Base-by-base conservation (phyloP, 1,139 yeast species). In the Eremothecium sinecaudum region DNA sequence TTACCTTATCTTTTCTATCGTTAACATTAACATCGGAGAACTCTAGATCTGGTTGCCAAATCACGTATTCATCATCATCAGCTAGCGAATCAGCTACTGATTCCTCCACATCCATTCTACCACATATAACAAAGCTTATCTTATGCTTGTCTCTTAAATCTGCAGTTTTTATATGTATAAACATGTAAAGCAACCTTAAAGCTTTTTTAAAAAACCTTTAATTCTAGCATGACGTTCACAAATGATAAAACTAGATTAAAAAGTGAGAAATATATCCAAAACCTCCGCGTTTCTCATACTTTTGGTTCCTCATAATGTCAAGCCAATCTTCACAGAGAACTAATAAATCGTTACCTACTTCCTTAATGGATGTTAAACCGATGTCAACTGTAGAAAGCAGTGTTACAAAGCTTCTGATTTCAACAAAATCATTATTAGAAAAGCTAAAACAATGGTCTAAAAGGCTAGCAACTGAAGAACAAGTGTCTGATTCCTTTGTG, bases 381-480 rank as follows among this genome's bases (percentile, higher is more conserved):
- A 22, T 33, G 18, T 37, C 43, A 47, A 78, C 90, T 11, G 79
- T 82, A 31, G 95, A 84, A 50, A 74, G 86, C 4, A 77, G 90
- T 41, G 93, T 83, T 2, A 82, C 94, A 1, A 66, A 84, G 41
- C 66, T 87, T 16, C 66, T 92, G 34, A 90, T 87, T 20, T 82
- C 95, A 2, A 87, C 97, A 1, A 87, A 87, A 49, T 90, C 83
- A 42, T 65, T 92, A 11, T 64, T 90, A 11, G 94, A 83, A 48
- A 73, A 86, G 22, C 63, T 92, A 36, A 84, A 94, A 0, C 86
- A 76, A 43, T 92, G 99, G 99, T 90, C 98, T 1, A 70, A 76
- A 40, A 75, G 73, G 18, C 71, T 72, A 22, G 87, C 84, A 3
- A 71, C 79, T 24, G 97, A 87, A 37, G 75, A 75, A 39, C 84